Conservation (phyloP, 345 rosid species). For the Brassica rapa region DNA sequence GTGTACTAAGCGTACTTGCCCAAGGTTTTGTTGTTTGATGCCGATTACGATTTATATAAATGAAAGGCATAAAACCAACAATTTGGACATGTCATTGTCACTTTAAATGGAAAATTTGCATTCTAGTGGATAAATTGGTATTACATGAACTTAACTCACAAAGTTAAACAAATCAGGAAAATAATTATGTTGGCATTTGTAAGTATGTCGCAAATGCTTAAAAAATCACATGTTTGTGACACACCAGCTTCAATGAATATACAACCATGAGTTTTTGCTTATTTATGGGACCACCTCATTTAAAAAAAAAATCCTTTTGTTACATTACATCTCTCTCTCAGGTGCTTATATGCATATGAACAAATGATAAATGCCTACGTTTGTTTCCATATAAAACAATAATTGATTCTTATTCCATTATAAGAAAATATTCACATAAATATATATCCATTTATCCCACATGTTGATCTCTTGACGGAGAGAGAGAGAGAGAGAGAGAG, state of each 20-base stretch:
- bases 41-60: background rate
- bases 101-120: background rate
- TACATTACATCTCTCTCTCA: no score
- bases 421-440: no score
- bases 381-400: no score
- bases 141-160: background rate
- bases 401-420: no score
- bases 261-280: background rate
- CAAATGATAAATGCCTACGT: no score
- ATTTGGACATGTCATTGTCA: background rate
- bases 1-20: no score
- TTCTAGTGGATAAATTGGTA: background rate
- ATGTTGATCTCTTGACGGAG: no score
- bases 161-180: background rate
- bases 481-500: no score
- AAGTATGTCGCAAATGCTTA: background rate
- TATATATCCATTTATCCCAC: no score
- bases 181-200: background rate
- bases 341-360: no score
- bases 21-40: no score
- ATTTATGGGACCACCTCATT: background rate
- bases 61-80: background rate
- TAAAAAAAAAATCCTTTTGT: no score
- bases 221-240: background rate
- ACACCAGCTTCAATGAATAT: background rate